Base-by-base conservation (phyloP, 2,329 filamentous ascomycete species). In the Exophiala dermatitidis region DNA sequence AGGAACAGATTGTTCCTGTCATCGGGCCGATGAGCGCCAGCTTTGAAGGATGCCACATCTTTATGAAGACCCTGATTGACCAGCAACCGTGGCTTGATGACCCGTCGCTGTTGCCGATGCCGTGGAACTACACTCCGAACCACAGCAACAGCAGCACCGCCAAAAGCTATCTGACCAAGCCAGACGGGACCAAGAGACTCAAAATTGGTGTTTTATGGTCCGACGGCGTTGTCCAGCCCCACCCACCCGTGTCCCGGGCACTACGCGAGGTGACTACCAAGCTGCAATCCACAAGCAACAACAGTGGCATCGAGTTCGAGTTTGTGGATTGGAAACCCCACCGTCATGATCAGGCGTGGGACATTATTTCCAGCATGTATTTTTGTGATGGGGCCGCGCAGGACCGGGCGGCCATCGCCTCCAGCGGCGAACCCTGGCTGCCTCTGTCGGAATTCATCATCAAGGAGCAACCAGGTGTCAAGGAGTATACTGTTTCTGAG, bases 171-270 rank as follows among this genome's bases (percentile, higher is more conserved):
- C 12, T 41, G 7, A 4, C 4, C 38, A 41, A 41, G 10, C 38
- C 38, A 4, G 38, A 41, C 3, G 38, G 38, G 12, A 6, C 38
- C 12, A 54, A 3, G 66, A 67, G 42, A 43, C 66, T 86, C 12
- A 77, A 71, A 36, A 70, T 88, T 48, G 83, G 72, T 3, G 75
- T 87, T 28, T 72, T 86, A 66, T 81, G 77, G 75, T 71, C 83
- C 65, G 85, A 87, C 64, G 79, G 77, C 9, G 72, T 81, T 46
- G 82, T 85, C 2, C 72, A 46, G 19, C 73, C 75, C 9, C 77
- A 81, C 32, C 82, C 82, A 3, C 81, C 82, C 4, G 72, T 84
- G 34, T 64, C 67, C 2, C 71, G 81, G n/a, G 80, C 77, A 0
- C 58, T 84, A 19, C 33, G 29, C 2, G 32, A 38, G 12, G n/a